Percentiles rank a stretch among this genome's conserved stretches.
Conservation (phyloP, 306 rosid species). For the Medicago lupulina region DNA sequence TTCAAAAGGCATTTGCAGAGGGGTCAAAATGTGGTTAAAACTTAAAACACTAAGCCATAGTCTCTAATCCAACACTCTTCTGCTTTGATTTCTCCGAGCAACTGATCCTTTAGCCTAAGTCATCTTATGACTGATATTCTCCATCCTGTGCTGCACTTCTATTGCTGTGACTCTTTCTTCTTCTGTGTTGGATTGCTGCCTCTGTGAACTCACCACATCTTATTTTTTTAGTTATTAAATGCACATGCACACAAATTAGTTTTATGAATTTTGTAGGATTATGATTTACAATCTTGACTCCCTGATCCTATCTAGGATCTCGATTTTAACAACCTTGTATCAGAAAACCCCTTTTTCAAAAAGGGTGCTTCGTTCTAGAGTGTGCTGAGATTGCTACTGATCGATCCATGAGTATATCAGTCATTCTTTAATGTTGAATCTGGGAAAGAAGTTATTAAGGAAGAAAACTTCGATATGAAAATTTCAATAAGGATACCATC, state of each 20-base stretch:
- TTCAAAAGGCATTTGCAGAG: background rate
- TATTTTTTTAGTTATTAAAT: background rate
- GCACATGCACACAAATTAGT: background rate
- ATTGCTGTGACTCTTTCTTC: background rate
- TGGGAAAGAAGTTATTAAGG: slow-evolving; percentile 10
- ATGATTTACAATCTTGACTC: background rate
- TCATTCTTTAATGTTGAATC: slow-evolving; percentile 16
- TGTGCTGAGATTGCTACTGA: background rate
- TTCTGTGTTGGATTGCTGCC: background rate
- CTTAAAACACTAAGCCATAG: background rate
- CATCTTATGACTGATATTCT: background rate
- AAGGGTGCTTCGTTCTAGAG: background rate
- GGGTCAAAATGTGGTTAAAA: background rate
- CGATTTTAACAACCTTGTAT: background rate
- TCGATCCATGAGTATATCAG: slow-evolving; percentile 6
- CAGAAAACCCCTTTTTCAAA: background rate
- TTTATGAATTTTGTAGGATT: background rate
- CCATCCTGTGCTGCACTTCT: background rate
- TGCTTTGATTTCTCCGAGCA: background rate
- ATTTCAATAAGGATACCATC: slow-evolving; percentile 14
- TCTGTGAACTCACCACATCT: background rate
- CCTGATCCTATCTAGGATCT: background rate
- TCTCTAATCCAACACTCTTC: background rate
- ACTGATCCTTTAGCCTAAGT: background rate
- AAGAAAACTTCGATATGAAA: slow-evolving; percentile 25